These are phyloP conservation scores for Pythium phragmitis DNA, from an alignment of 352 stramenopile genomes.

Conservation along the genomic window DNA sequence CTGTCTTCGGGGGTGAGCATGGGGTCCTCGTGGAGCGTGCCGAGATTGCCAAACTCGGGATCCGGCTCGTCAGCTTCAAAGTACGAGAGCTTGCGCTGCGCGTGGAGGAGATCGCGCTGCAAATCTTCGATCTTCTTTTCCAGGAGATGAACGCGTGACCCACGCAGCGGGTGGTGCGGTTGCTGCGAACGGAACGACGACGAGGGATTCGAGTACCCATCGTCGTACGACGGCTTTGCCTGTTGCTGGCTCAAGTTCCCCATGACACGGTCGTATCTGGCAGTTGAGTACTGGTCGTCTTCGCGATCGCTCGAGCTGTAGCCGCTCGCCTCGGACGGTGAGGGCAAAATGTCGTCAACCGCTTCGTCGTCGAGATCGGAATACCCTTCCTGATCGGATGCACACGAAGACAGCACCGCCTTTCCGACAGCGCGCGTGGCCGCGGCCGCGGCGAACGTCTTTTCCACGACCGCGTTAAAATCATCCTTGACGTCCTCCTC, in stretches of 20 bases:
- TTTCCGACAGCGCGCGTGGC: conserved; percentile 55
- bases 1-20: conserved; percentile 4
- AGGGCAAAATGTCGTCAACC: conserved; percentile 20
- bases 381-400: conserved; percentile 31
- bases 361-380: conserved; percentile 14
- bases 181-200: conserved; percentile 13
- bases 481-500: conserved; percentile 35
- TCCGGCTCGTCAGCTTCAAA: conserved; percentile 59
- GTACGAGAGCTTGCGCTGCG: conserved; percentile 60
- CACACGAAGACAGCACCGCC: conserved; percentile 53
- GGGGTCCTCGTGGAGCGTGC: conserved; percentile 40
- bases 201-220: conserved; percentile 9
- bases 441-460: conserved; percentile 60
- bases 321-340: conserved; percentile 23
- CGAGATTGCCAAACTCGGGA: conserved; percentile 38
- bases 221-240: conserved; percentile 9
- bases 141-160: conserved; percentile 26
- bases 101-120: conserved; percentile 52
- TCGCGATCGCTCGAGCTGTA: conserved; percentile 45
- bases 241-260: conserved; percentile 8
- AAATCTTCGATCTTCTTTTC: conserved; percentile 68
- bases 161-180: neutral
- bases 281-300: conserved; percentile 49
- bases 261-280: conserved; percentile 71
- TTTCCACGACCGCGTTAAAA: conserved; percentile 56